These are phyloP conservation scores for Panicum hallii DNA, from an alignment of 202 grass and related monocot genomes.

Conservation along the genomic window DNA sequence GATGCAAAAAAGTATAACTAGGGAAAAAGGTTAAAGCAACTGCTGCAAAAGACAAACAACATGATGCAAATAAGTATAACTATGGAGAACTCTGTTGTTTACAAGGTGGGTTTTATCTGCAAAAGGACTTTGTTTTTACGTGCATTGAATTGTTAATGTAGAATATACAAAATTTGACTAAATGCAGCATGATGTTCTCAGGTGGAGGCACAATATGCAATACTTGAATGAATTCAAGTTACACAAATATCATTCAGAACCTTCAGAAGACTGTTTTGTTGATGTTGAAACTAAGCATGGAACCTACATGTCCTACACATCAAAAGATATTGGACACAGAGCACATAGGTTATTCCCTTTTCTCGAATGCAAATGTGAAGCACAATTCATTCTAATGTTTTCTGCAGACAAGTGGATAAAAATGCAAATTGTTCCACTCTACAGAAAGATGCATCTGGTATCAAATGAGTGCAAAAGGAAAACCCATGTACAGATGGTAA, in stretches of 20 bases:
- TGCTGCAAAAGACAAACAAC: not conserved
- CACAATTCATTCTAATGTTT: not conserved
- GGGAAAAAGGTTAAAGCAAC: not conserved
- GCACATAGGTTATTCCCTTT: not conserved
- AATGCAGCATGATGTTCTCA: not conserved
- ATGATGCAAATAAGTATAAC: too few species aligned
- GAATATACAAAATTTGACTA: conserved; percentile 21
- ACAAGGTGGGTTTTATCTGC: not conserved
- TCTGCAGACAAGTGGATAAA: not conserved
- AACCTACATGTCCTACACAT: not conserved
- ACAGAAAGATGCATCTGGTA: not conserved
- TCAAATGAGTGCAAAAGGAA: not conserved
- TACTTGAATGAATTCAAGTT: not conserved
- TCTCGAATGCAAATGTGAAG: not conserved
- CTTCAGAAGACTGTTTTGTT: not conserved
- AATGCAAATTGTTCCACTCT: not conserved
- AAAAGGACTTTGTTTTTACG: not conserved
- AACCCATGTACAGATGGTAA: not conserved
- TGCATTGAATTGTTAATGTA: conserved; percentile 1
- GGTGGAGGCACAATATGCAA: not conserved
- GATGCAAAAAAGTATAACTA: conserved; percentile 29
- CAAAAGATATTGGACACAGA: not conserved
- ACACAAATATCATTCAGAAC: not conserved
- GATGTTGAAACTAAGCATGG: not conserved
- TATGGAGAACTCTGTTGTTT: not conserved